A percentile compares a stretch with the other conserved stretches of the same genome.
phyloP scores from a whole-genome alignment of 805 yeast species.

The Lachancea cidri region DNA sequence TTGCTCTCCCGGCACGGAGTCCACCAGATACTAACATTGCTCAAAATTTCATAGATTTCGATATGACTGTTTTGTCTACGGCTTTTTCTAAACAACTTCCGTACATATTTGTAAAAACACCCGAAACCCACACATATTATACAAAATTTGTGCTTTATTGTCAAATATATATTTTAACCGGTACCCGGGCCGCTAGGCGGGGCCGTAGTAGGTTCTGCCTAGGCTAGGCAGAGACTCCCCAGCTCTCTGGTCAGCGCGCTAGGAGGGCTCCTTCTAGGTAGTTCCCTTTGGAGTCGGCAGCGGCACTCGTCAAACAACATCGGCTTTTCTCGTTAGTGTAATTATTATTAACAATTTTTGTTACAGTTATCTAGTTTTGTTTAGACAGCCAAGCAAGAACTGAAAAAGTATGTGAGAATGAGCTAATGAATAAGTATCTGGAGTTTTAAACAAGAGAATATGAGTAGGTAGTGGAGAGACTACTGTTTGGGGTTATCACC shows the following conservation, averaged over 20 bases:
- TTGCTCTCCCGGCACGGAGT: too few species aligned
- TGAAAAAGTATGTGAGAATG: slow-evolving; percentile 22
- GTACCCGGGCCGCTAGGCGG: too few species aligned
- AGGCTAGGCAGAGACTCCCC: neutral
- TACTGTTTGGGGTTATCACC: too few species aligned
- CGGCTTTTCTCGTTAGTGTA: neutral
- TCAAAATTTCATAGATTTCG: too few species aligned
- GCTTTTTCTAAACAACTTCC: neutral
- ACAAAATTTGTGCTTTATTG: too few species aligned
- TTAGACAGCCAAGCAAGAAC: slow-evolving; percentile 16
- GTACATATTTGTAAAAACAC: neutral
- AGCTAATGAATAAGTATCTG: neutral
- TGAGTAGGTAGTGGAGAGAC: too few species aligned
- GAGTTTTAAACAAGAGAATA: neutral
- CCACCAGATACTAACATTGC: too few species aligned
- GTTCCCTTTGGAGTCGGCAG: neutral
- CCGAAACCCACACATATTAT: neutral
- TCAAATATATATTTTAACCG: too few species aligned
- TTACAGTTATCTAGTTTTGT: neutral
- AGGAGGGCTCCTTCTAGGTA: neutral
- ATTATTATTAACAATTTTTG: neutral
- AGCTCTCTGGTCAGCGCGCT: neutral
- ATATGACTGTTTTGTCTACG: neutral
- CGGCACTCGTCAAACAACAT: neutral
- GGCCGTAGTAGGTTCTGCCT: too few species aligned